Percentiles rank a stretch among this genome's conserved stretches.
phyloP scores from a whole-genome alignment of 2,329 filamentous ascomycete species.

The Ophiocordyceps camponoti-leonardi region DNA sequence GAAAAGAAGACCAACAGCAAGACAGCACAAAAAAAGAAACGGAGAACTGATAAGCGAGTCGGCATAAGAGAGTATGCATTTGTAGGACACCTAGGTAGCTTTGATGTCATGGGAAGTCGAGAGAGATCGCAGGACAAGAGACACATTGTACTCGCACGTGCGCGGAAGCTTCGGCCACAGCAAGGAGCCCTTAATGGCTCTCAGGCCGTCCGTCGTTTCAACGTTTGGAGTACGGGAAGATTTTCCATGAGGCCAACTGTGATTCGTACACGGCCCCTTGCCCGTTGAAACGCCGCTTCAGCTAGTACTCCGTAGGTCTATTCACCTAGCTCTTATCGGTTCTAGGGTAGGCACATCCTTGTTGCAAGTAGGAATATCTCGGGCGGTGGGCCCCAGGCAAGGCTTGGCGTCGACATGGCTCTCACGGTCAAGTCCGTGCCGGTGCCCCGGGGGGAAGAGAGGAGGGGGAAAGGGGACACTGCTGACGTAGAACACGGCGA shows the following conservation, averaged over 20 bases:
- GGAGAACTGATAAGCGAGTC: neutral
- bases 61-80: neutral
- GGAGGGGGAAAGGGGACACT: neutral
- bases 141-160: neutral
- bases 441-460: neutral
- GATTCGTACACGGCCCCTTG: neutral
- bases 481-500: neutral
- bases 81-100: neutral
- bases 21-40: neutral
- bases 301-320: too few species aligned
- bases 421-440: neutral
- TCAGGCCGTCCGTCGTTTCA: neutral
- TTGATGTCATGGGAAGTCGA: too few species aligned
- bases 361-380: neutral
- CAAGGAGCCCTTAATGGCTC: neutral
- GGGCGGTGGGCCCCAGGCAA: neutral
- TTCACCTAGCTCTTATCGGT: neutral
- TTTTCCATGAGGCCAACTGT: neutral
- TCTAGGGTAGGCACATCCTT: neutral
- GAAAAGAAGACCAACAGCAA: neutral
- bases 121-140: too few species aligned
- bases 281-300: neutral
- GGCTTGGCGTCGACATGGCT: neutral
- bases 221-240: neutral
- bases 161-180: neutral